Evolutionary conservation across 73 alveolate species (phyloP).

Genomic region (Paramecium octaurelia): DNA sequence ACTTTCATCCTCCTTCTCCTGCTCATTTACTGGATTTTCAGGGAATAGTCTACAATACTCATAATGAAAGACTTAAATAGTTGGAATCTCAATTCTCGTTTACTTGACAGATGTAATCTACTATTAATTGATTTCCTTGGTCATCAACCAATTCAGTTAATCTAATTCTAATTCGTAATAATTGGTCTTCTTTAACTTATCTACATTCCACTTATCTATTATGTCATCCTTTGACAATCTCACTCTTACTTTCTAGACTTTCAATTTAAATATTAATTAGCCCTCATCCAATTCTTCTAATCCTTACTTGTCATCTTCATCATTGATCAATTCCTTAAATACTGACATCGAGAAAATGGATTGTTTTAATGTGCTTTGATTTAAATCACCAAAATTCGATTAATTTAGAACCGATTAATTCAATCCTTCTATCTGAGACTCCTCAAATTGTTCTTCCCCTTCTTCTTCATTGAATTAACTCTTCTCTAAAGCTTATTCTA

Average conservation of each 20-base stretch:
- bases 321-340: neutral
- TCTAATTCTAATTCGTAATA: neutral
- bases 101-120: neutral
- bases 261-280: neutral
- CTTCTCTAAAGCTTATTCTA: neutral
- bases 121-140: neutral
- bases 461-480: neutral
- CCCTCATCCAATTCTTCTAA: neutral
- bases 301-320: constrained; percentile 44
- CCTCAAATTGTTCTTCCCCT: neutral
- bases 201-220: neutral
- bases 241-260: neutral
- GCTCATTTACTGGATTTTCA: neutral
- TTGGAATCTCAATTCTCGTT: neutral
- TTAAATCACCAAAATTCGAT: neutral
- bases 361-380: neutral
- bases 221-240: neutral
- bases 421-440: neutral
- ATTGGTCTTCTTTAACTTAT: neutral
- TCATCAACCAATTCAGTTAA: neutral
- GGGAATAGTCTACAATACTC: neutral
- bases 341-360: constrained; percentile 8
- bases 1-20: neutral
- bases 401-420: neutral
- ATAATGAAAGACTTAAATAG: neutral